Evolutionary conservation across 78 protist genomes (phyloP).

Genomic region (Dictyostelium firmibasis): DNA sequence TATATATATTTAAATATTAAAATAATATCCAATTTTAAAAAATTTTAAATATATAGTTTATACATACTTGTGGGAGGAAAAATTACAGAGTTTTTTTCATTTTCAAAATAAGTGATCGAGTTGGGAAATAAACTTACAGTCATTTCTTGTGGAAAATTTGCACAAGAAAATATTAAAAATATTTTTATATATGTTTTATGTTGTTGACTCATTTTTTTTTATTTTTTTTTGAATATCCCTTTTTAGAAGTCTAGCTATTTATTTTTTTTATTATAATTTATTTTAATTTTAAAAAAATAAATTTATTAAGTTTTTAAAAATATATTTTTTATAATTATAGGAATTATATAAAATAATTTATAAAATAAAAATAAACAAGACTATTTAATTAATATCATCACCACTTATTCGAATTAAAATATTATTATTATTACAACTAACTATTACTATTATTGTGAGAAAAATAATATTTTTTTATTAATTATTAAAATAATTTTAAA

Average conservation of each 20-base stretch:
- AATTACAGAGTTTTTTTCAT: not conserved
- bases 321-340: not conserved
- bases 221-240: not conserved
- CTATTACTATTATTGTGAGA: not conserved
- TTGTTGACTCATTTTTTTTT: not conserved
- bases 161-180: not conserved
- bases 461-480: too few species aligned
- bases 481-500: too few species aligned
- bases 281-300: too few species aligned
- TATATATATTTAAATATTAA: not conserved
- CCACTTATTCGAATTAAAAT: not conserved
- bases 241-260: too few species aligned
- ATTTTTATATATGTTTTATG: constrained; percentile 1
- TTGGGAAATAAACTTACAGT: not conserved
- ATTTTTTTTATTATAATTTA: not conserved
- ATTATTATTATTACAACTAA: not conserved
- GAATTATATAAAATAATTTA: not conserved
- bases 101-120: not conserved
- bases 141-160: not conserved
- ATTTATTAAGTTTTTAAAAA: too few species aligned
- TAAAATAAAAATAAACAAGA: not conserved
- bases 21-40: not conserved
- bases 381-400: not conserved
- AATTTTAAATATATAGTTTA: not conserved
- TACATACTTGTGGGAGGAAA: not conserved